phyloP scores from a whole-genome alignment of 306 rosid species.

The Quercus wislizeni region DNA sequence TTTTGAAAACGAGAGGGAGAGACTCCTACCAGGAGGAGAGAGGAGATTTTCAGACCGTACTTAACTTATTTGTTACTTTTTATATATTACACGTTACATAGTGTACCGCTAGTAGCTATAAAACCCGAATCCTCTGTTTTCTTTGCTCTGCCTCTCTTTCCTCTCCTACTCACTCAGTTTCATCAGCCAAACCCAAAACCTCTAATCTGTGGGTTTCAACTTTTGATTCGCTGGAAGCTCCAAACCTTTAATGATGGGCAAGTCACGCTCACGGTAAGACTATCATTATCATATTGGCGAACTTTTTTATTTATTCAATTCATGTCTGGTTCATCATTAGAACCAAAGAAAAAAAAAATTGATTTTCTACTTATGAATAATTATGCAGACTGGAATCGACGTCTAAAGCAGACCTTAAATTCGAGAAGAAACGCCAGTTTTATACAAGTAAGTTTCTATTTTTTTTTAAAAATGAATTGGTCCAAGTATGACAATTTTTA shows the following conservation, averaged over 20 bases:
- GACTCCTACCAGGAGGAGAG: too few relatives aligned
- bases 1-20: too few relatives aligned
- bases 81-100: too few relatives aligned
- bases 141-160: too few relatives aligned
- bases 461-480: background rate
- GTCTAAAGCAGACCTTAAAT: slow-evolving; percentile 28
- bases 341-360: background rate
- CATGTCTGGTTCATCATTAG: background rate
- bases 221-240: background rate
- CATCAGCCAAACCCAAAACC: too few relatives aligned
- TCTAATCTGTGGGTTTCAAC: background rate
- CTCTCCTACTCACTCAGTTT: background rate
- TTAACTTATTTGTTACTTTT: too few relatives aligned
- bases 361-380: background rate
- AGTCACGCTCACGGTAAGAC: slow-evolving; percentile 20
- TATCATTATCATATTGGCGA: background rate
- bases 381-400: slow-evolving; percentile 27
- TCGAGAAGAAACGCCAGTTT: slow-evolving; percentile 39
- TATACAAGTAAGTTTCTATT: slow-evolving; percentile 37
- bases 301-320: background rate
- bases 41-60: too few relatives aligned
- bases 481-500: too few relatives aligned
- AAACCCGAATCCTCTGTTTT: too few relatives aligned
- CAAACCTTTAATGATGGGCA: slow-evolving; percentile 36
- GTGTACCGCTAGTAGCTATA: too few relatives aligned